A percentile compares a stretch with the other conserved stretches of the same genome.
Conservation (phyloP, 2,329 filamentous ascomycete species). For the Blastomyces gilchristii region DNA sequence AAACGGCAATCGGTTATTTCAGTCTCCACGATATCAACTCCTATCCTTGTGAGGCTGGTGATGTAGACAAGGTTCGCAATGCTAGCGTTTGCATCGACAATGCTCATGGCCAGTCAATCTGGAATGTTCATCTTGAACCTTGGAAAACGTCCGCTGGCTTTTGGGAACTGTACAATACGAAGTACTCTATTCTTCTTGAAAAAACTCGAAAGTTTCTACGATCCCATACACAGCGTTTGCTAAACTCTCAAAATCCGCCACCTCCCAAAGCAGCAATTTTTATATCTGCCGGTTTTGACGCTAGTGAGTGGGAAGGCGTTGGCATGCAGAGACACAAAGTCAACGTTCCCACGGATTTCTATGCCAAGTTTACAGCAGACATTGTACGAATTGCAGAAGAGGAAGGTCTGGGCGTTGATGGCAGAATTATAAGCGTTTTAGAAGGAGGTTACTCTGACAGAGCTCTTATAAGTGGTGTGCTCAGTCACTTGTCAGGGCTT, state of each 20-base stretch:
- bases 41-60: slow-evolving; percentile 90
- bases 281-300: slow-evolving; percentile 91
- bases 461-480: slow-evolving; percentile 73
- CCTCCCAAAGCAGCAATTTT: slow-evolving; percentile 79
- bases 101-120: slow-evolving; percentile 84
- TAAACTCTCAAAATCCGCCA: slow-evolving; percentile 45
- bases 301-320: slow-evolving; percentile 82
- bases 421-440: slow-evolving; percentile 81
- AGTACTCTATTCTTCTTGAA: slow-evolving; percentile 65
- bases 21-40: slow-evolving; percentile 98
- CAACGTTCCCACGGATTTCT: slow-evolving; percentile 94
- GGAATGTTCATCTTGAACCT: slow-evolving; percentile 87
- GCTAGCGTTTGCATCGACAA: slow-evolving; percentile 91
- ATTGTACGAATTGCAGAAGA: slow-evolving; percentile 71
- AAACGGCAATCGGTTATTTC: slow-evolving; percentile 85
- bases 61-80: slow-evolving; percentile 83
- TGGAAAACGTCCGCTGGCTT: slow-evolving; percentile 81
- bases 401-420: slow-evolving; percentile 65
- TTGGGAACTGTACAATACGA: slow-evolving; percentile 74
- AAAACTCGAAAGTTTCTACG: slow-evolving; percentile 73
- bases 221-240: slow-evolving; percentile 56
- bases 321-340: slow-evolving; percentile 92
- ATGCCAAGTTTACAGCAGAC: slow-evolving; percentile 80
- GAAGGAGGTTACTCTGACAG: slow-evolving; percentile 95
- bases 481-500: slow-evolving; percentile 83